These are phyloP conservation scores for Phaffia australis DNA, from an alignment of 768 basidiomycete genomes.

Conservation along the genomic window DNA sequence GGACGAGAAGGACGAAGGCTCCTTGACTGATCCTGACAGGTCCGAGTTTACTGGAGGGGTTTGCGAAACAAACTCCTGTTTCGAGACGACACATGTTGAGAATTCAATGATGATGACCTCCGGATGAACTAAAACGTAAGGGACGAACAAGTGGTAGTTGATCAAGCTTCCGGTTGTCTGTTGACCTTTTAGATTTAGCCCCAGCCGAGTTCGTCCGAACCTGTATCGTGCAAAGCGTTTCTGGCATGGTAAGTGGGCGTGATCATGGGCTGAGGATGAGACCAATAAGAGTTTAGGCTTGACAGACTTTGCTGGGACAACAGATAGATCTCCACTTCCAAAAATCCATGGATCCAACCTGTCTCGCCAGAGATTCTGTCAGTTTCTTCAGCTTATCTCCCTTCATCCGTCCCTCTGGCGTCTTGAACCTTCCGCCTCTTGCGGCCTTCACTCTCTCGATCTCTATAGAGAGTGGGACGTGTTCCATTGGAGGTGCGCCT, in stretches of 20 bases:
- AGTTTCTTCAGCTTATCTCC: constrained; percentile 42
- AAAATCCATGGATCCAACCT: constrained; percentile 61
- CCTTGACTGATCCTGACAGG: not conserved
- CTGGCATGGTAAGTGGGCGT: no score
- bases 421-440: constrained; percentile 48
- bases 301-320: constrained; percentile 66
- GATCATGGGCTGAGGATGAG: no score
- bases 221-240: no score
- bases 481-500: constrained; percentile 43
- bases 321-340: constrained; percentile 49
- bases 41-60: not conserved
- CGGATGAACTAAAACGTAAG: no score
- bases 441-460: constrained; percentile 16
- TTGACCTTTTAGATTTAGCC: no score
- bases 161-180: no score
- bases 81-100: not conserved
- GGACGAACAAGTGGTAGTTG: no score
- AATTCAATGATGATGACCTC: not conserved
- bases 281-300: not conserved
- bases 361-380: constrained; percentile 54
- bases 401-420: constrained; percentile 58
- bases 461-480: constrained; percentile 32
- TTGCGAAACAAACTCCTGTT: constrained; percentile 22
- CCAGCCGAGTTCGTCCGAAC: no score
- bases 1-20: not conserved